A percentile compares a stretch with the other conserved stretches of the same genome.
These are phyloP conservation scores for Kodamaea fukazawae DNA, from an alignment of 805 yeast genomes.

Conservation along the genomic window DNA sequence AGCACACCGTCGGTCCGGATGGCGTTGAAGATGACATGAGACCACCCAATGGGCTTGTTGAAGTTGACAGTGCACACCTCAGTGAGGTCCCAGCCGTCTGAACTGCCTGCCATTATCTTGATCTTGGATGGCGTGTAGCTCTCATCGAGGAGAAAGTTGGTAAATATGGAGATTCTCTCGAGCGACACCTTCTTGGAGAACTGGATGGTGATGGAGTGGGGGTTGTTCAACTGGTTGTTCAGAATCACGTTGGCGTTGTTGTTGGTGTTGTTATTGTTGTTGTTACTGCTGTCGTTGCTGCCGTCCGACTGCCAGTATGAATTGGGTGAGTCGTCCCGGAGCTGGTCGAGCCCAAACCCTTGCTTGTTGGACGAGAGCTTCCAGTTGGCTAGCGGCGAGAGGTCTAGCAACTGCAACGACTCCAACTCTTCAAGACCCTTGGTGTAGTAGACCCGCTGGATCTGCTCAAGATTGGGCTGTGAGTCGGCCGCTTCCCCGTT, in stretches of 20 bases:
- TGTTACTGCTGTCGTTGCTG: constrained; percentile 29
- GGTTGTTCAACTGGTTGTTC: constrained; percentile 51
- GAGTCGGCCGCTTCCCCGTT: constrained; percentile 13
- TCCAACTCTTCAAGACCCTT: constrained; percentile 58
- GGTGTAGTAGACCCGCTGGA: constrained; percentile 37
- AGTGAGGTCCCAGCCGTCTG: constrained; percentile 70
- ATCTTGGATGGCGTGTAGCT: constrained; percentile 85
- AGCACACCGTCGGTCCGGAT: constrained; percentile 54
- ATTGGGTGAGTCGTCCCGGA: constrained; percentile 69
- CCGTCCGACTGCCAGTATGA: constrained; percentile 97
- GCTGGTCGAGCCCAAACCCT: constrained; percentile 67
- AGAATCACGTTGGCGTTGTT: constrained; percentile 24
- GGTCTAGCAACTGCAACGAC: constrained; percentile 59
- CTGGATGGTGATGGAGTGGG: constrained; percentile 76
- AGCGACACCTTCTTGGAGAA: constrained; percentile 76
- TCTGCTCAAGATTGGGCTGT: constrained; percentile 40
- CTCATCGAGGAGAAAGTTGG: constrained; percentile 74
- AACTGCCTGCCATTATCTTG: constrained; percentile 63
- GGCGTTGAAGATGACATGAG: constrained; percentile 56
- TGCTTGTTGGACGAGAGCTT: constrained; percentile 70
- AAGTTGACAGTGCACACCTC: constrained; percentile 62
- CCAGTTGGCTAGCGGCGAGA: constrained; percentile 84
- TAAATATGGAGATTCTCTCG: constrained; percentile 65
- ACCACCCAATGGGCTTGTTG: constrained; percentile 77
- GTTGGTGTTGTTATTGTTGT: constrained; percentile 13